Evolutionary conservation across 2,329 filamentous ascomycete species (phyloP).

Genomic region (Alternaria rosae): DNA sequence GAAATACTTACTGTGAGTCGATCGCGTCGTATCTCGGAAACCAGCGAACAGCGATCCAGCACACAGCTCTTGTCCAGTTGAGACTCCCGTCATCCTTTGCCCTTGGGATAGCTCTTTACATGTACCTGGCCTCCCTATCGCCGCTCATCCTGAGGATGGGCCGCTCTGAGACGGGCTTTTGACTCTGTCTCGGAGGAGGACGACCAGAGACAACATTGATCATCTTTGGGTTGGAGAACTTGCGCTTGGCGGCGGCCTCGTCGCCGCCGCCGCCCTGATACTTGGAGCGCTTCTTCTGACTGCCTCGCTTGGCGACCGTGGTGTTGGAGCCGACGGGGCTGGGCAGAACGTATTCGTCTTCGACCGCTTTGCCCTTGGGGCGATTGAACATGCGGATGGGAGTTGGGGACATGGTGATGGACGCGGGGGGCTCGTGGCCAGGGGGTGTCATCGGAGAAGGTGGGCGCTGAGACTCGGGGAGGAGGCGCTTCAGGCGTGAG

Average conservation of each 20-base stretch:
- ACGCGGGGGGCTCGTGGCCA: neutral
- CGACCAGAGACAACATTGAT: too few relatives aligned
- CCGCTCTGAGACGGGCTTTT: neutral
- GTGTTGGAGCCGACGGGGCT: constrained; percentile 8
- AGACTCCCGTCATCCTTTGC: neutral
- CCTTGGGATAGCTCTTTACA: neutral
- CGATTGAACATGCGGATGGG: neutral
- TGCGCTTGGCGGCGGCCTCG: constrained; percentile 23
- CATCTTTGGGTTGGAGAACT: constrained; percentile 31
- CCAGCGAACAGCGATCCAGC: neutral
- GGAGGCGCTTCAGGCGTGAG: neutral
- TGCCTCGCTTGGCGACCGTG: neutral
- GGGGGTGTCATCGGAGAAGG: neutral
- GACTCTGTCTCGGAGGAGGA: too few relatives aligned
- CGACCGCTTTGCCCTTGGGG: neutral
- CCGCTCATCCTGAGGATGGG: neutral
- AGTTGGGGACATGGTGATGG: neutral
- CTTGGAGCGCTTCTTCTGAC: neutral
- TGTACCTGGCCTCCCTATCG: neutral
- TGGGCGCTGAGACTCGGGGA: neutral
- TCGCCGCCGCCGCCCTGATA: constrained; percentile 13
- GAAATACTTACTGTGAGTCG: neutral
- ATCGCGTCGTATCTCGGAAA: neutral
- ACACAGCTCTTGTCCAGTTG: neutral
- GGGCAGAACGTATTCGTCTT: neutral